Conservation (phyloP, 495 filamentous ascomycete species). For the Antarctomyces pellizariae region DNA sequence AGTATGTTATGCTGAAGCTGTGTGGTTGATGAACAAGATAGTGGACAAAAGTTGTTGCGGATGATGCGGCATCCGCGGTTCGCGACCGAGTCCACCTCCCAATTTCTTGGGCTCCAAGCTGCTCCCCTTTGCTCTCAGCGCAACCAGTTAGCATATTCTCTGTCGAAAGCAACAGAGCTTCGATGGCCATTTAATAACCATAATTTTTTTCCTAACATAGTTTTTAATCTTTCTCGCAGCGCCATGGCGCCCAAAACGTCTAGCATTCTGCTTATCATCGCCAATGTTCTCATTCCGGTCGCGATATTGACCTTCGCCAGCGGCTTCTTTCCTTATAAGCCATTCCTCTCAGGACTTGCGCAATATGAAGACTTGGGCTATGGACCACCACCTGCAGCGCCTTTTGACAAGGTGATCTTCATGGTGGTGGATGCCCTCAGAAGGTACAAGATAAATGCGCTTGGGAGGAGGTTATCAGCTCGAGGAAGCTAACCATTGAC, state of each 20-base stretch:
- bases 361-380: slow-evolving; percentile 27
- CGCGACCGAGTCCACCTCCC: too few relatives aligned
- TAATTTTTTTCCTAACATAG: too few relatives aligned
- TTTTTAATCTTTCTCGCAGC: neutral
- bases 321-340: slow-evolving; percentile 96
- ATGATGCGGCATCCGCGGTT: too few relatives aligned
- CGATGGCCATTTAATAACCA: too few relatives aligned
- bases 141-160: too few relatives aligned
- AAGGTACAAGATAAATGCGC: slow-evolving; percentile 30
- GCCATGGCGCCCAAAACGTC: slow-evolving; percentile 7
- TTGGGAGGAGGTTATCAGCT: neutral
- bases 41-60: too few relatives aligned
- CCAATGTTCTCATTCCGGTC: slow-evolving; percentile 56
- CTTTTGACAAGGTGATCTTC: slow-evolving; percentile 79
- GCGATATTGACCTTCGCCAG: slow-evolving; percentile 65
- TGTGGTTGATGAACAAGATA: too few relatives aligned
- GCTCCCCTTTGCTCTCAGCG: too few relatives aligned
- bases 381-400: slow-evolving; percentile 27
- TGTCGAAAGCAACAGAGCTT: too few relatives aligned
- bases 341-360: slow-evolving; percentile 66
- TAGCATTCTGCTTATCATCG: slow-evolving; percentile 23
- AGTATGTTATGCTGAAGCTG: too few relatives aligned
- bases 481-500: slow-evolving; percentile 3
- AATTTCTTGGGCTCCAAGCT: too few relatives aligned
- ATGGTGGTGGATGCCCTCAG: slow-evolving; percentile 94